Base-by-base conservation (phyloP, 768 basidiomycete genomes). In the Cystobasidium onofrii region DNA sequence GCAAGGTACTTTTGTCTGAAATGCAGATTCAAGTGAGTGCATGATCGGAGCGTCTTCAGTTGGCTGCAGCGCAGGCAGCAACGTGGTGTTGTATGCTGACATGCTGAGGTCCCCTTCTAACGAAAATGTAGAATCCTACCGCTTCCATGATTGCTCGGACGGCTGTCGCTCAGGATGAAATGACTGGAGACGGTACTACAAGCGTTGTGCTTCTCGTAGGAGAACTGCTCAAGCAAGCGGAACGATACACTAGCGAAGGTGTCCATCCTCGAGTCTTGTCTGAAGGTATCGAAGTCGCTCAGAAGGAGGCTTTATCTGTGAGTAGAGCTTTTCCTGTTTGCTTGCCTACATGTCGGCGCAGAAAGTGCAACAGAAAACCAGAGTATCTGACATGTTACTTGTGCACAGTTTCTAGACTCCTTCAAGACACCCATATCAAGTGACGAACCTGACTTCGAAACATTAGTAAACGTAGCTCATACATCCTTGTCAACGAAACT, bases 121-220 rank as follows among this genome's bases (percentile, higher is more conserved):
- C 20, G 46, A 20, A 50, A 50, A 50, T 25, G 25, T 66, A 83
- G 83, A 98, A 99, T 81, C 96, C 96, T 34, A 98, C 96, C 1
- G 96, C 96, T 20, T 94, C 96, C 36, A 95, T 99, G 92, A 92
- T 99, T 80, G 96, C 96, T 57, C 88, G 93, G 64, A 97, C 96
- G 52, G 96, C 96, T 17, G 95, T 97, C 27, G 95, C 96, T 1
- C 96, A 98, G 81, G 96, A 99, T 78, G 96, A 98, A 80, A 94
- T 97, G 85, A 94, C 96, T 54, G 96, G 96, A 76, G 96, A 99
- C 83, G 96, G 96, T 70, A 99, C 96, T 39, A 99, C 96, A 20
- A 93, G 91, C 46, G 95, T 98, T 44, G 94, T 96, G 12, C 85
- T 99, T 29, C 86, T 99, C 33, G 96, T 98, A 57, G 96, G 79